Percentiles rank a stretch among this genome's conserved stretches.
phyloP scores from a whole-genome alignment of 495 filamentous ascomycete species.

The Xylaria curta region DNA sequence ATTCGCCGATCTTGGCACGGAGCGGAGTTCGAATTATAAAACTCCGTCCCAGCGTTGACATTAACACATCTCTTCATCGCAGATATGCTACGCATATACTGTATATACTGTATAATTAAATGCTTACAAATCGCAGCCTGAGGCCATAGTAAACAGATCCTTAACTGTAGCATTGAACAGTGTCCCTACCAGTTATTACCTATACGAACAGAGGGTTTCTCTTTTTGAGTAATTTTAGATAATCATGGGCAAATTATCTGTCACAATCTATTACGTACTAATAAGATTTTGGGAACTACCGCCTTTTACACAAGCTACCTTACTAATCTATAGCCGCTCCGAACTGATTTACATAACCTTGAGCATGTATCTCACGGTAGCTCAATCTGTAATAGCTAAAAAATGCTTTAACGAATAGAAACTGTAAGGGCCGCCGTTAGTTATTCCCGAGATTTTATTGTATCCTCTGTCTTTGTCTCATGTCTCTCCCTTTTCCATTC shows the following conservation, averaged over 20 bases:
- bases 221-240: background rate
- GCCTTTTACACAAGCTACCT: background rate
- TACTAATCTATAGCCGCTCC: background rate
- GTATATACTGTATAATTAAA: background rate
- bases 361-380: background rate
- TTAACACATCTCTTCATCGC: background rate
- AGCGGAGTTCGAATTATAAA: background rate
- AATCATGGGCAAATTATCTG: background rate
- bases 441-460: background rate
- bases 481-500: too few species aligned
- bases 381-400: background rate
- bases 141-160: background rate
- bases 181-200: background rate
- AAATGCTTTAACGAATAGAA: background rate
- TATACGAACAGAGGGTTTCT: background rate
- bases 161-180: background rate
- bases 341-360: background rate
- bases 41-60: background rate
- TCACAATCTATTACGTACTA: background rate
- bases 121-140: slow-evolving; percentile 3
- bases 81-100: background rate
- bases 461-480: background rate
- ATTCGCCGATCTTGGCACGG: background rate
- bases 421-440: background rate
- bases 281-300: background rate